Evolutionary conservation across 768 basidiomycete species (phyloP), one percentile per base, ranked within the genome.

Genomic region (Galerina sulciceps): DNA sequence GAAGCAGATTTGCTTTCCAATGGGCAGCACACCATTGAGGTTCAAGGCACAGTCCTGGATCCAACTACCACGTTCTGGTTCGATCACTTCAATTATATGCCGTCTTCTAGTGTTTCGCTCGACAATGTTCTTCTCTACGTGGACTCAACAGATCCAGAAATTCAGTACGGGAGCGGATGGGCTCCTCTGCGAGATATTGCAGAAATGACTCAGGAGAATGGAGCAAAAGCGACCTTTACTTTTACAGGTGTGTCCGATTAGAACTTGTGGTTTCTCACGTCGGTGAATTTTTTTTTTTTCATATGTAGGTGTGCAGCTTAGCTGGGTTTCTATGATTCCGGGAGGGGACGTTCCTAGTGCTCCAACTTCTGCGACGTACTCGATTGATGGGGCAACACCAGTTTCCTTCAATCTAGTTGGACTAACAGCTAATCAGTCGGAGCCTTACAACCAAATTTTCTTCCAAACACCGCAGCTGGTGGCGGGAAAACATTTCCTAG

Each of bases 61-160:
- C 34, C 37, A 2, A 54, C 56, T 22, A 36, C 4, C 26, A 65
- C 70, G 1, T 73, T 73, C 58, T 75, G 71, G 66, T 55, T 73
- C 17, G 74, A 73, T 56, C 51, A 58, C 2, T 57, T 73, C 22
- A 47, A 64, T 17, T 75, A 72, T 45, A 56, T 66, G 10, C 72
- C 72, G 10, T 64, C 67, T 8, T 15, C 63, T 9, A 50, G 40
- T 34, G 57, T 60, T 5, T 26, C 57, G 8, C 37, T 59, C 13
- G 55, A 61, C 23, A 44, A 53, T 2, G 40, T 31, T 31, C 5
- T 8, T 8, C 26, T 31, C 8, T 31, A 5, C 26, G 26, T 31
- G 26, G 26, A 31, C 8, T 31, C 26, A 31, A 5, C 26, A 31
- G 26, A 31, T 8, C 8, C 26, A 31, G 26, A 4, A 3, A 31